Percentiles rank a stretch among this genome's conserved stretches.
Evolutionary conservation across 176 grass and related monocot genomes (phyloP).

Genomic region (Rhipidocladum racemiflorum): DNA sequence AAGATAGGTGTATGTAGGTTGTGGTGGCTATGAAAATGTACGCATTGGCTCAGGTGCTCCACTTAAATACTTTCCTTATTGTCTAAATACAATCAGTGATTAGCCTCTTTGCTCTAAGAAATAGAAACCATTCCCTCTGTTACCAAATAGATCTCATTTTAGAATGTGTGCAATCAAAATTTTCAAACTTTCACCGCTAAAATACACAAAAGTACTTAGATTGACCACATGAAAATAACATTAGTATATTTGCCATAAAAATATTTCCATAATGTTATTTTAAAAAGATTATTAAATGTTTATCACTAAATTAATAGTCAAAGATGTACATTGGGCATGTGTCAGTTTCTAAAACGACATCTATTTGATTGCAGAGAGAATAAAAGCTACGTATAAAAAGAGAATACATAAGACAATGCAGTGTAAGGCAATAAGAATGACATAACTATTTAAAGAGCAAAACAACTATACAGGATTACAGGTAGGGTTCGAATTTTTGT

Average conservation of each 20-base stretch:
- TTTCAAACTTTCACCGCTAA: background rate
- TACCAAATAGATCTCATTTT: background rate
- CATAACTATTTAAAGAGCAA: background rate
- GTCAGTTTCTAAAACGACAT: background rate
- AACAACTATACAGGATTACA: background rate
- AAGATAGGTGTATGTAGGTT: background rate
- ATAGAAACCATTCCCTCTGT: conserved; percentile 6
- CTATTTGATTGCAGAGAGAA: background rate
- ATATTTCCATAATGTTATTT: background rate
- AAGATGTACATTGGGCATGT: background rate
- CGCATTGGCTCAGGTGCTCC: background rate
- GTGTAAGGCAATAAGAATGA: background rate
- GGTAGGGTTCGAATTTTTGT: too few relatives aligned
- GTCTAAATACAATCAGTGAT: conserved; percentile 5
- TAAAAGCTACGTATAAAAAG: background rate
- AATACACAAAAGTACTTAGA: background rate
- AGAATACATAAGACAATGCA: background rate
- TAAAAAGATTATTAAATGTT: background rate
- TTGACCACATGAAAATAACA: background rate
- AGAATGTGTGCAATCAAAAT: background rate
- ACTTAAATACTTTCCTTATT: background rate
- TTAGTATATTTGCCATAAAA: background rate
- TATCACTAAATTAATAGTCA: background rate
- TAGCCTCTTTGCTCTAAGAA: background rate
- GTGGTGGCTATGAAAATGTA: conserved; percentile 9